These are phyloP conservation scores for Cyberlindnera mississippiensis DNA, from an alignment of 805 yeast genomes.

Conservation along the genomic window DNA sequence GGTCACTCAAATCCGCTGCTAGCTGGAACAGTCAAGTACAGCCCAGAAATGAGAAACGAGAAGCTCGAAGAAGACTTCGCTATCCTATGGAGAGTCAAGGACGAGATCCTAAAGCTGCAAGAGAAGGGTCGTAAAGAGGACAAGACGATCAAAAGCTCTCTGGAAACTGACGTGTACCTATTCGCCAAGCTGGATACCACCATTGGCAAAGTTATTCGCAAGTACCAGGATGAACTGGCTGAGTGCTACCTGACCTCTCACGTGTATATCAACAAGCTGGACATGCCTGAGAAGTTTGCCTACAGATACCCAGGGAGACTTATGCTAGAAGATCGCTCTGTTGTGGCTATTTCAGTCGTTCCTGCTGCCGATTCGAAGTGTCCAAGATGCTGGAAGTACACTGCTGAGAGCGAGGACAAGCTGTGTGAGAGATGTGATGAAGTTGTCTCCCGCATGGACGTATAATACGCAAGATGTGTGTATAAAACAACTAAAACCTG, in stretches of 20 bases:
- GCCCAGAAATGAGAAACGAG: conserved; percentile 31
- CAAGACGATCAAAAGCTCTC: conserved; percentile 47
- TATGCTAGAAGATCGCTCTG: conserved; percentile 27
- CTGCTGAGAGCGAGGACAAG: conserved; percentile 44
- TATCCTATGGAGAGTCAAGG: conserved; percentile 44
- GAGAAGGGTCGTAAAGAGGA: conserved; percentile 53
- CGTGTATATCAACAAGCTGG: conserved; percentile 36
- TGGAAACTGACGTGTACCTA: conserved; percentile 51
- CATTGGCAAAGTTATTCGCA: conserved; percentile 9
- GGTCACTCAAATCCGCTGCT: conserved; percentile 18
- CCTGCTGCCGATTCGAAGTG: conserved; percentile 59
- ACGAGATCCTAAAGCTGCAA: conserved; percentile 44
- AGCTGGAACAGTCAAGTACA: conserved; percentile 12
- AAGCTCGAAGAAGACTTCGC: conserved; percentile 40
- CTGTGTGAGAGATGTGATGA: conserved; percentile 67
- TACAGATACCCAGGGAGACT: conserved; percentile 31
- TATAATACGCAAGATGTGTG: neutral
- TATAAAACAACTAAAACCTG: neutral
- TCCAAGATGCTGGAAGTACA: conserved; percentile 92
- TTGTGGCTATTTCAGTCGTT: conserved; percentile 36
- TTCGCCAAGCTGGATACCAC: conserved; percentile 20
- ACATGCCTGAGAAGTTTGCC: conserved; percentile 9
- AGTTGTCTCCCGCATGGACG: conserved; percentile 19
- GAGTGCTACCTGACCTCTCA: conserved; percentile 65
- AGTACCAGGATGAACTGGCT: conserved; percentile 38